These are phyloP conservation scores for Phytophthora foliorum DNA, from an alignment of 352 stramenopile species.

Conservation along the genomic window DNA sequence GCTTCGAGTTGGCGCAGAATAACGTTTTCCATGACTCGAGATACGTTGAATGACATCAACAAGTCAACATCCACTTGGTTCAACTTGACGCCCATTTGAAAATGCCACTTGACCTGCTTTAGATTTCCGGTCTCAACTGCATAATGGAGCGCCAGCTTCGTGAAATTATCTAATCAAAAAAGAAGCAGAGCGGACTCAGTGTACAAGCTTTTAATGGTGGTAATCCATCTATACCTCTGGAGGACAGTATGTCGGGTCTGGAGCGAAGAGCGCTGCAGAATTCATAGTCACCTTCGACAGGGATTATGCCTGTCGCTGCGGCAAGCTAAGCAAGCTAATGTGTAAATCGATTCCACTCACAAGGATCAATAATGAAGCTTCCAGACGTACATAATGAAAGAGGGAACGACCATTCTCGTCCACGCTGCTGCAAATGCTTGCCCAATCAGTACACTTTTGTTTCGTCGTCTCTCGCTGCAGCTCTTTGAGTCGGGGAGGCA, in stretches of 20 bases:
- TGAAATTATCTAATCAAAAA: conserved; percentile 44
- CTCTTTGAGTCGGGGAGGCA: conserved; percentile 58
- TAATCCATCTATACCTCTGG: conserved; percentile 34
- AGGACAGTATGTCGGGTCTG: conserved; percentile 30
- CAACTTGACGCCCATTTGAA: conserved; percentile 39
- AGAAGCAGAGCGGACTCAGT: neutral
- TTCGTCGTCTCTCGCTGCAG: conserved; percentile 35
- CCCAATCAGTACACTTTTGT: conserved; percentile 43
- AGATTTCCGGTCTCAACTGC: conserved; percentile 52
- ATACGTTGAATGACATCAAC: conserved; percentile 40
- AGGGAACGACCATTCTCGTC: conserved; percentile 56
- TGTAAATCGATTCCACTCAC: neutral
- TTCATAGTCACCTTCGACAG: conserved; percentile 30
- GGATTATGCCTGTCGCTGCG: conserved; percentile 13
- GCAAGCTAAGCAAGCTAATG: conserved; percentile 27
- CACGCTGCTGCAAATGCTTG: conserved; percentile 36
- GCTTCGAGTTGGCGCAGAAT: conserved; percentile 53
- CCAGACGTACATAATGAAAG: conserved; percentile 65
- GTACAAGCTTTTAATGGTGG: too few species aligned
- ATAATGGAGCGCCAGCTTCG: conserved; percentile 60
- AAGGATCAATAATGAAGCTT: neutral
- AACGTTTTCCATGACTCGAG: conserved; percentile 34
- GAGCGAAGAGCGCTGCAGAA: conserved; percentile 40
- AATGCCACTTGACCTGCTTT: conserved; percentile 47
- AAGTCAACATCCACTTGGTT: conserved; percentile 48